Base-by-base conservation (phyloP, 1,284 basidiomycete species). In the Cerioporus squamosus region DNA sequence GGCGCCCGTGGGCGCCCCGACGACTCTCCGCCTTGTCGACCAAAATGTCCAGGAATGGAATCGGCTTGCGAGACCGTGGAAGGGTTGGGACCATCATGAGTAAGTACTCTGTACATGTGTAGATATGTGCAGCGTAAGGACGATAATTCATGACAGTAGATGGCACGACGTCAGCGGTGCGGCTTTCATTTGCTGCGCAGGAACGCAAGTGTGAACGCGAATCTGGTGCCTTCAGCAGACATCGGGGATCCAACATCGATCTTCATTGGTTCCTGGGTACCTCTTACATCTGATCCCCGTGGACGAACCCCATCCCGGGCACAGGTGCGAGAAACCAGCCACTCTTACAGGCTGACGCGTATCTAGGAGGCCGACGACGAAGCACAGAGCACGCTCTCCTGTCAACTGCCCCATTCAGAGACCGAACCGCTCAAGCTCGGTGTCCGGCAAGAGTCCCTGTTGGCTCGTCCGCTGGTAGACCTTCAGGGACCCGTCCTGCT, bases 381-480 rank as follows among this genome's bases (percentile, higher is more conserved):
- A 48, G 20, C 22, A 14, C 29, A 17, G 15, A 23, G 12, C 18
- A 36, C 20, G 18, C 47, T 33, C 17, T 36, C 40, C 40, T 42
- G 40, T 18, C 20, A 42, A 9, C 40, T 3, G 6, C 26, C 17
- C 0, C 29, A 18, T 31, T 58, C 51, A 55, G 29, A 44, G 46
- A 9, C 61, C 66, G 54, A 82, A 81, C 9, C 72, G 65, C 51
- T 64, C 67, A 60, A 81, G 60, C 26, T 75, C 67, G 9, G 75
- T 72, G 14, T 79, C 74, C 0, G 81, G 77, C 43, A 83, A 71
- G 55, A 71, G 77, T 50, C 75, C 75, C 2, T 72, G 72, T 31
- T 71, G 61, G 45, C 70, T 72, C 39, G 51, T 72, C 46, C 81
- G 74, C 62, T 81, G 68, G 54, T 77, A 82, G 3, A 82, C 73